These are phyloP conservation scores for Brassica hybrid DNA, from an alignment of 441 rosid species.

Conservation along the genomic window DNA sequence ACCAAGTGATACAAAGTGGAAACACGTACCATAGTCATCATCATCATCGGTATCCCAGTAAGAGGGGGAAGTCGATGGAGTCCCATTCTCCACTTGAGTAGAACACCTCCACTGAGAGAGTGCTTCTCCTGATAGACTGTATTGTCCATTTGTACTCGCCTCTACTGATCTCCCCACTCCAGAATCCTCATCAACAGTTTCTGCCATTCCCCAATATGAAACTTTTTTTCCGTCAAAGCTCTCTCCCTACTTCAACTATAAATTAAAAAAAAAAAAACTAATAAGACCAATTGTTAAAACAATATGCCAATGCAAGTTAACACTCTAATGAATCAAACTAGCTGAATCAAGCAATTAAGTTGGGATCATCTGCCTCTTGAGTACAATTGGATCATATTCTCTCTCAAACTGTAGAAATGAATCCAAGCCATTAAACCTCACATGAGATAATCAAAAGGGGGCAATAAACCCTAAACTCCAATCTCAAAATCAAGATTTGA, in stretches of 20 bases:
- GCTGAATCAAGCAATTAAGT: background rate
- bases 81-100: slow-evolving; percentile 87
- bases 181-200: slow-evolving; percentile 63
- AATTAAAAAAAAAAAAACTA: background rate
- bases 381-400: background rate
- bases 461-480: slow-evolving; percentile 33
- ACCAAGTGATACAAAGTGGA: background rate
- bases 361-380: background rate
- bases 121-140: slow-evolving; percentile 72
- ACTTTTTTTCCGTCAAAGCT: background rate
- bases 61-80: slow-evolving; percentile 83
- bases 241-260: slow-evolving; percentile 19
- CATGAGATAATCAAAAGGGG: background rate
- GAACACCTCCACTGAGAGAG: slow-evolving; percentile 88
- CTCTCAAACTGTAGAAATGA: too few relatives aligned
- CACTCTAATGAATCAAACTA: background rate
- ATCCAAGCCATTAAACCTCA: slow-evolving; percentile 28
- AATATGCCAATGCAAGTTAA: background rate
- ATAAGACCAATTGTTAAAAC: background rate
- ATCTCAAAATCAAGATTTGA: background rate
- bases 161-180: slow-evolving; percentile 73
- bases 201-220: slow-evolving; percentile 62
- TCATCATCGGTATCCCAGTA: slow-evolving; percentile 86
- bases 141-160: slow-evolving; percentile 63
- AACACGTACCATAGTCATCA: slow-evolving; percentile 67